These are phyloP conservation scores for Camillea tinctor DNA, from an alignment of 2,329 filamentous ascomycete species.

Conservation along the genomic window DNA sequence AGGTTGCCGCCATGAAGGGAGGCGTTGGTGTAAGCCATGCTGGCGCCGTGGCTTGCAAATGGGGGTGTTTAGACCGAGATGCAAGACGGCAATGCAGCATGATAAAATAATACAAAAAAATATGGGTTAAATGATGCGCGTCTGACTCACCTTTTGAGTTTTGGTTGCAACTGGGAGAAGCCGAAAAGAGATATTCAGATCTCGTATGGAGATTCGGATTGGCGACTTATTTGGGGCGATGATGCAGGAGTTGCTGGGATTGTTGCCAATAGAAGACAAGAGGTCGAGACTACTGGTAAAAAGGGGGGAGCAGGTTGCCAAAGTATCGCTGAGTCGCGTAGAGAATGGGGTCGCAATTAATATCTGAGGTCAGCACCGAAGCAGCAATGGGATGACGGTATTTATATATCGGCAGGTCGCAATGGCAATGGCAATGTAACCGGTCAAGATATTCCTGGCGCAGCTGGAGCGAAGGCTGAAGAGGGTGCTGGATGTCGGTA, in stretches of 20 bases:
- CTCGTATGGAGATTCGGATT: slow-evolving; percentile 26
- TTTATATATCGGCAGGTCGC: slow-evolving; percentile 26
- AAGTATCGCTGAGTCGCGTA: slow-evolving; percentile 15
- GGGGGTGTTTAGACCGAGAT: slow-evolving; percentile 8
- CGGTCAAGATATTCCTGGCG: slow-evolving; percentile 19
- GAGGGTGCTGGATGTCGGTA: slow-evolving; percentile 9
- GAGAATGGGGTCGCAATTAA: slow-evolving; percentile 28
- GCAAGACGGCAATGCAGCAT: slow-evolving; percentile 10
- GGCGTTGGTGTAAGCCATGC: slow-evolving; percentile 12
- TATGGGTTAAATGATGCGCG: slow-evolving; percentile 20
- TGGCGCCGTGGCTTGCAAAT: slow-evolving; percentile 12
- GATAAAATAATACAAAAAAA: slow-evolving; percentile 20
- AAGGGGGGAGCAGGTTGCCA: slow-evolving; percentile 5
- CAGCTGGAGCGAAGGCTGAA: slow-evolving; percentile 26
- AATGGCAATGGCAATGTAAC: slow-evolving; percentile 9
- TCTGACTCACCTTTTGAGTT: slow-evolving; percentile 34
- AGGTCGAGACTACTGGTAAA: slow-evolving; percentile 18
- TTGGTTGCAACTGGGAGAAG: slow-evolving; percentile 27
- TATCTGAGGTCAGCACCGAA: slow-evolving; percentile 36
- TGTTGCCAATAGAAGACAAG: slow-evolving; percentile 26
- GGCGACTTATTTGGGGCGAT: slow-evolving; percentile 28
- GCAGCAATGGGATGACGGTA: slow-evolving; percentile 32
- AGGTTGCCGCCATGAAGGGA: not conserved
- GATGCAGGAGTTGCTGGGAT: slow-evolving; percentile 29
- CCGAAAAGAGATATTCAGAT: slow-evolving; percentile 18